Base-by-base conservation (phyloP, 1,284 basidiomycete genomes). In the Ganoderma lingzhi region DNA sequence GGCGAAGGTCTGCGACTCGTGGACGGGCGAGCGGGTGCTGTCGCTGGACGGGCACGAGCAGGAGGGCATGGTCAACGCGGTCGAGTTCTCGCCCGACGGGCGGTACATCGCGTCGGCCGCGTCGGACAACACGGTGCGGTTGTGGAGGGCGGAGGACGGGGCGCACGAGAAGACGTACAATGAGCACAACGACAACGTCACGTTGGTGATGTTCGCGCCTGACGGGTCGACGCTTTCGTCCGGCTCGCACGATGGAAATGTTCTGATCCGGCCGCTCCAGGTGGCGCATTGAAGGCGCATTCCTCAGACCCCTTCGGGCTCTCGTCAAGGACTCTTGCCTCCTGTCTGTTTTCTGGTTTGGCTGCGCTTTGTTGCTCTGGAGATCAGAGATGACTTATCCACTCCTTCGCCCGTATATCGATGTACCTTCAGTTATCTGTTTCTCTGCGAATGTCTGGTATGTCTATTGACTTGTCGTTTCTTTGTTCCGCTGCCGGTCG, bases 241-340 rank as follows among this genome's bases (percentile, higher is more conserved):
- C 0, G 77, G 75, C 0, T 81, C 82, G 30, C 81, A 79, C 35
- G 81, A 84, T 48, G 78, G 77, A 0, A 75, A 76, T 9, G 76
- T 80, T 10, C 75, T 6, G 19, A 59, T 67, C 19, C 61, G 61
- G 37, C 2, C n/a, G 19, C 58, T 60, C 58, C 9, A 10, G 35
- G 39, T 60, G 4, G 39, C 23, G 39, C 23, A 42, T 3, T 42
- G 59, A 39, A 23, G n/a, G 23, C 19, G 19, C 45, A n/a, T n/a
- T 48, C 8, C 45, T n/a, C 45, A 9, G 19, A 19, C n/a, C 19
- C 19, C 45, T n/a, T 19, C 19, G 19, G 19, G 6, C 0, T n/a
- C 48, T 51, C 23, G 10, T 28, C 23, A 23, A 51, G n/a, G 23
- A 51, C 23, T 28, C n/a, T 51, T 28, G n/a, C 9, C 45, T 28